Conservation (phyloP, 2,329 filamentous ascomycete species). For the Endothia cerciana region DNA sequence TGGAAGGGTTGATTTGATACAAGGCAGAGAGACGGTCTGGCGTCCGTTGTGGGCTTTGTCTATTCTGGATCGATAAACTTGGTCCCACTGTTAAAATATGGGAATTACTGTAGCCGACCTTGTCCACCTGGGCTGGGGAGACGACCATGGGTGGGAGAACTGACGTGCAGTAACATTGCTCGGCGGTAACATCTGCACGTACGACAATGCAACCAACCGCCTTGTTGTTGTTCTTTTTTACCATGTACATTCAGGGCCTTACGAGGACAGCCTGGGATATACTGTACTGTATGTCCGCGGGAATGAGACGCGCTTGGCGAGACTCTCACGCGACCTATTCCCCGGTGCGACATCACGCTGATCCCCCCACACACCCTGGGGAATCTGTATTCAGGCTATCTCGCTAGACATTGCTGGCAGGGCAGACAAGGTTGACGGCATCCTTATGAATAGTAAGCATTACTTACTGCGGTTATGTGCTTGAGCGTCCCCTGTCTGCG, state of each 20-base stretch:
- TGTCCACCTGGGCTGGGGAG: no score
- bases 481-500: neutral
- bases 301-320: neutral
- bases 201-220: slow-evolving; percentile 12
- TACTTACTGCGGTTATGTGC: no score
- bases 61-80: neutral
- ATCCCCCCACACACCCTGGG: neutral
- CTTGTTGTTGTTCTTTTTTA: no score
- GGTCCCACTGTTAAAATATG: no score
- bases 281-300: no score
- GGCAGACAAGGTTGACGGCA: no score
- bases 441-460: no score
- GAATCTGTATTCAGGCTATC: neutral
- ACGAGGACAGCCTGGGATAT: neutral
- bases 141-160: neutral
- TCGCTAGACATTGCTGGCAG: no score
- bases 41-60: neutral
- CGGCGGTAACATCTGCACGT: slow-evolving; percentile 18
- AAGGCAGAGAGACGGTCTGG: neutral
- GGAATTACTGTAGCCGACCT: no score
- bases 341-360: slow-evolving; percentile 4
- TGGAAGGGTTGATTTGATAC: neutral
- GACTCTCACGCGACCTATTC: neutral
- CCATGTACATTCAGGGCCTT: slow-evolving; percentile 2
- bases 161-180: neutral